Conservation (phyloP, 2,329 filamentous ascomycete species). For the Sclerotinia borealis region DNA sequence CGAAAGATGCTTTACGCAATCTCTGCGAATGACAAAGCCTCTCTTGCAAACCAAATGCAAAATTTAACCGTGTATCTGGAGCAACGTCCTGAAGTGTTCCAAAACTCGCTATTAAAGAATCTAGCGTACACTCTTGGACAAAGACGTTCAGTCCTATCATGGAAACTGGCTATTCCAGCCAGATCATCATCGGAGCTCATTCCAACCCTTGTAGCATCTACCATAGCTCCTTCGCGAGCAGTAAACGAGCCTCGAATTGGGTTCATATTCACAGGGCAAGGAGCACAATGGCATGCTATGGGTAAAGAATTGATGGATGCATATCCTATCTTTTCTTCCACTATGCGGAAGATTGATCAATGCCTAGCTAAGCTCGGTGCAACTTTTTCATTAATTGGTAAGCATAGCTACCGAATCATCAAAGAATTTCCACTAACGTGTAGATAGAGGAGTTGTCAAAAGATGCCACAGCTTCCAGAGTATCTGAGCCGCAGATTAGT, state of each 20-base stretch:
- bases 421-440: background rate
- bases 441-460: slow-evolving; percentile 35
- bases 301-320: slow-evolving; percentile 26
- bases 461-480: slow-evolving; percentile 32
- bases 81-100: slow-evolving; percentile 24
- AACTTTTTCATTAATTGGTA: slow-evolving; percentile 22
- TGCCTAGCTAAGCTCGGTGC: slow-evolving; percentile 35
- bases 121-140: slow-evolving; percentile 29
- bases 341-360: slow-evolving; percentile 32
- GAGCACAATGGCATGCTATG: slow-evolving; percentile 29
- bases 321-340: slow-evolving; percentile 34
- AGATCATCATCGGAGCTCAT: slow-evolving; percentile 20
- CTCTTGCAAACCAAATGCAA: slow-evolving; percentile 19
- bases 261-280: slow-evolving; percentile 30
- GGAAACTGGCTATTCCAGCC: slow-evolving; percentile 22
- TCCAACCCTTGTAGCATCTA: slow-evolving; percentile 39
- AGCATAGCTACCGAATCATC: background rate
- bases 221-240: slow-evolving; percentile 12
- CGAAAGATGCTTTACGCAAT: slow-evolving; percentile 23
- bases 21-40: slow-evolving; percentile 22
- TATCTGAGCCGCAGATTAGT: slow-evolving; percentile 38
- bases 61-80: slow-evolving; percentile 22
- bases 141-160: slow-evolving; percentile 25
- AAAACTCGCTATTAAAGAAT: slow-evolving; percentile 21
- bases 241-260: slow-evolving; percentile 20